Conservation (phyloP, 768 basidiomycete genomes). For the Mycena filopes region DNA sequence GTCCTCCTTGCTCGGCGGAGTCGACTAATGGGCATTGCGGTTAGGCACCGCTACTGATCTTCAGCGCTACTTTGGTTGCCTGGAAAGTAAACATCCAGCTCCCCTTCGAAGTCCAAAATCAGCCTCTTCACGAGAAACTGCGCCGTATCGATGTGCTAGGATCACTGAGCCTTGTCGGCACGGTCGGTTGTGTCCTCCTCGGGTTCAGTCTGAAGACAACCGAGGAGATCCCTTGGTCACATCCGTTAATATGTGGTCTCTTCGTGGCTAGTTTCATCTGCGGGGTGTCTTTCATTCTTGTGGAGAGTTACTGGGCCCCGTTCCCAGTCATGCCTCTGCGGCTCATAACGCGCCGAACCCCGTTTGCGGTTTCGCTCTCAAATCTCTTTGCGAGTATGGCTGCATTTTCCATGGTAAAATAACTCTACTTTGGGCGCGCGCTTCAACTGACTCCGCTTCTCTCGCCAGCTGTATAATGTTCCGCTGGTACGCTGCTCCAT, state of each 20-base stretch:
- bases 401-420: constrained; percentile 79
- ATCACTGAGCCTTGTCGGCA: constrained; percentile 79
- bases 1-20: constrained; percentile 31
- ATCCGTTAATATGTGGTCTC: constrained; percentile 77
- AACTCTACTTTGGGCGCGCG: constrained; percentile 22
- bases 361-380: constrained; percentile 80
- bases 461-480: constrained; percentile 79
- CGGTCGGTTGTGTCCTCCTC: constrained; percentile 76
- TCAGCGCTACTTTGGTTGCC: constrained; percentile 77
- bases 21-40: constrained; percentile 26
- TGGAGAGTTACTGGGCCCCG: constrained; percentile 81
- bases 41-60: constrained; percentile 80
- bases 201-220: constrained; percentile 83
- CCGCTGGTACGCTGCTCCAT: constrained; percentile 67
- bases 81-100: constrained; percentile 83
- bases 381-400: constrained; percentile 84
- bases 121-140: constrained; percentile 69
- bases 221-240: constrained; percentile 80
- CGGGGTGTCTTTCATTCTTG: constrained; percentile 71
- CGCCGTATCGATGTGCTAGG: constrained; percentile 88
- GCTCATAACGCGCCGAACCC: constrained; percentile 80
- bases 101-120: constrained; percentile 71
- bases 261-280: constrained; percentile 67
- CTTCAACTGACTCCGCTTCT: constrained; percentile 16
- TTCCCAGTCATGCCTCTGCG: constrained; percentile 94